Evolutionary conservation across 805 yeast genomes (phyloP), one percentile per base, ranked within the genome.

Genomic region (Myxozyma lipomycoides): DNA sequence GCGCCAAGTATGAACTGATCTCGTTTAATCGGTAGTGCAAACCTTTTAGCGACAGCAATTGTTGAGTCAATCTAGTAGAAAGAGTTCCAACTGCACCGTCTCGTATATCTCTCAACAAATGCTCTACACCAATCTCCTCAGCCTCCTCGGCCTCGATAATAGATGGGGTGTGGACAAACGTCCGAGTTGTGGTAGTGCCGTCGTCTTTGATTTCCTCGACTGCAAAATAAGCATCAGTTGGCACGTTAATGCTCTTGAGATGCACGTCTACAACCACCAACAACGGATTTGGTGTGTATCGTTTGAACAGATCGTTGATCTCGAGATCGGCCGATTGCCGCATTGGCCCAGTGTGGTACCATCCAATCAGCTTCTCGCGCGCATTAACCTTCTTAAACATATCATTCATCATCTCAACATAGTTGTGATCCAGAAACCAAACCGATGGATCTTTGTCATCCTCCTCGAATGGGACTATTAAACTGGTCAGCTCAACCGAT

Each of bases 261-360:
- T 85, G 83, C 25, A 91, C 96, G 65, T 93, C 96, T 35, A 93
- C 96, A 64, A 95, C 85, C 62, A 93, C 77, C 58, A 91, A 73
- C 45, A 95, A 72, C 3, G 98, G 97, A 55, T 84, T 81, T 3
- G 82, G 70, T 0, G 90, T 81, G 67, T 89, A 91, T 61, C 79
- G 82, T 67, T 84, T 89, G 74, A 93, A 89, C 46, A 84, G 70
- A 59, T 93, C 96, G 67, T 91, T 91, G 64, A 93, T 93, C 66
- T 85, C 86, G 57, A 93, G 74, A 66, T 93, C 99, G 15, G 95
- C 83, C 1, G 90, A 78, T 62, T 81, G 82, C 59, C 95, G 77
- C 67, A 89, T 89, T 18, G 98, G 97, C 3, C 98, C 99, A 6
- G 96, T 84, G 69, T 93, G 99, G 67, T 93, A 93, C 99, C 99